Percentiles rank a stretch among this genome's conserved stretches.
Evolutionary conservation across 2,329 filamentous ascomycete genomes (phyloP).

Genomic region (Ophiostoma quercus): DNA sequence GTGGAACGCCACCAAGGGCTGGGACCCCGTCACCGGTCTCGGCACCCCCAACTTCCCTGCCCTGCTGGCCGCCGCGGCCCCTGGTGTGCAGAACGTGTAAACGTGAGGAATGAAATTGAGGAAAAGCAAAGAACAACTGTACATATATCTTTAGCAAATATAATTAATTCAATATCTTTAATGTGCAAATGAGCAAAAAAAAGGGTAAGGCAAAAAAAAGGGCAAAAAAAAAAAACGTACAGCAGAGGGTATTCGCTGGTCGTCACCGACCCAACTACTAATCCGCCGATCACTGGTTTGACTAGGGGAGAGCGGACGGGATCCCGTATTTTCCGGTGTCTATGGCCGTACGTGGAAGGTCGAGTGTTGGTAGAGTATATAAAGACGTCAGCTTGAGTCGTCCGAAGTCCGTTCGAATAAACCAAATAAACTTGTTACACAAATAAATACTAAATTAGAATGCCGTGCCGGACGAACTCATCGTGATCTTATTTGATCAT

Average conservation of each 20-base stretch:
- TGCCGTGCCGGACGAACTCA: not conserved
- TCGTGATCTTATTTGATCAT: not conserved
- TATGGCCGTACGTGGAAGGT: not conserved
- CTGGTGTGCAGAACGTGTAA: conserved; percentile 22
- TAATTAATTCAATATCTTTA: not conserved
- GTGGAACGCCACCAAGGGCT: conserved; percentile 35
- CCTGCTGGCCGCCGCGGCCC: conserved; percentile 23
- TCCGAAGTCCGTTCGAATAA: not conserved
- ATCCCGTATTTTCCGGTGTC: conserved; percentile 4
- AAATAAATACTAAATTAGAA: not conserved
- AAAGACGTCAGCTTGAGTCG: not conserved
- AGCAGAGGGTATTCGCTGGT: conserved; percentile 8
- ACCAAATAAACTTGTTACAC: not conserved
- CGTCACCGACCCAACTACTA: conserved; percentile 8
- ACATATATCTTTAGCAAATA: not conserved
- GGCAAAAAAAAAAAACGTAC: not conserved
- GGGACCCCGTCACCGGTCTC: conserved; percentile 35
- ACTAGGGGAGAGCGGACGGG: conserved; percentile 6
- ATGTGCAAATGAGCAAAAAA: not conserved
- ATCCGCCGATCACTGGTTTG: conserved; percentile 3
- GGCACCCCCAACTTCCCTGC: conserved; percentile 30
- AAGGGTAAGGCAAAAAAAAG: not conserved
- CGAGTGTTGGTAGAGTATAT: not conserved
- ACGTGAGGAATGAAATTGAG: not conserved
- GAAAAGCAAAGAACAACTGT: not conserved